Evolutionary conservation across 2,329 filamentous ascomycete genomes (phyloP), one percentile per base, ranked within the genome.

Genomic region (Alternaria incomplexa): DNA sequence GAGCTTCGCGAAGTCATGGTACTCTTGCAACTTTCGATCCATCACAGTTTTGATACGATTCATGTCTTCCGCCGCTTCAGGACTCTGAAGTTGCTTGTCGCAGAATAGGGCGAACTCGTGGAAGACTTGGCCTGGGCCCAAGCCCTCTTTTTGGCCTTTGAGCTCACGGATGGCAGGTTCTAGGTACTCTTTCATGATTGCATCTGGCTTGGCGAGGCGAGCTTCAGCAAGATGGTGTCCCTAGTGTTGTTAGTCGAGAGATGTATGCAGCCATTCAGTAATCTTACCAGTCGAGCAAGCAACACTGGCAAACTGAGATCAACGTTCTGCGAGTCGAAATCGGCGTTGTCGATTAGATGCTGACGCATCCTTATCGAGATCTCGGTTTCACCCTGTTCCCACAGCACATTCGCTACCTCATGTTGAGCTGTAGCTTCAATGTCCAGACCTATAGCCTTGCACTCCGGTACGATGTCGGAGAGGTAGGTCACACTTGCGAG

Each of bases 101-200:
- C 96, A 99, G 77, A 99, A 99, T 55, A 90, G 87, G 25, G 96
- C 96, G 78, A 98, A 98, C 72, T 97, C 93, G 76, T 97, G 93
- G 73, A 93, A 97, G 1, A 98, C 96, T 68, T 93, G 87, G 1
- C 94, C 93, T 3, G 94, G 92, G 63, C 95, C 92, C 47, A 86
- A 84, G 1, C 91, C 91, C 56, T 89, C 85, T 6, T 82, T 86
- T 48, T 87, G 86, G 2, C 89, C 89, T 71, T 88, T 91, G 8
- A 99, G 84, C 74, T 96, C 92, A 68, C 89, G 90, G 26, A 98
- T 89, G 0, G 96, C 94, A 22, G 93, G 92, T 58, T 91, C 87
- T 0, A 99, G 85, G 72, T 97, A 98, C 36, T 91, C 89, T 69
- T 91, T 89, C 69, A 97, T 93, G 63, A 99, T 97, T 58, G 89